Conservation (phyloP, 108 stramenopile species). For the Tribonema minus region DNA sequence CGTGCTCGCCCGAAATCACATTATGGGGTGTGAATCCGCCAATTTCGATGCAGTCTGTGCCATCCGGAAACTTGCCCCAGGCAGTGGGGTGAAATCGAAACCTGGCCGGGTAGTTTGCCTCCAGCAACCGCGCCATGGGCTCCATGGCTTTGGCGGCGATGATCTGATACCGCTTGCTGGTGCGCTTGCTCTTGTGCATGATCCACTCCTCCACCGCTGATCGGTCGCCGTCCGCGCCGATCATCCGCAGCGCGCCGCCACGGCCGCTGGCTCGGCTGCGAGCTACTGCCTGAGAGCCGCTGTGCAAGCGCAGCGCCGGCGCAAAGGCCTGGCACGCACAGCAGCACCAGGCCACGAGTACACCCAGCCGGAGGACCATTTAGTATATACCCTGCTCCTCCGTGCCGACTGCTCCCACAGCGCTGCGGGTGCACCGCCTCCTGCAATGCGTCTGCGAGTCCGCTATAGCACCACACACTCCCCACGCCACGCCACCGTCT, state of each 20-base stretch:
- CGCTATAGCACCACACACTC: no score
- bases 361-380: no score
- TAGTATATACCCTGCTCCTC: background rate
- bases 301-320: background rate
- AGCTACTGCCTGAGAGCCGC: background rate
- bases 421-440: background rate
- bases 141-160: slow-evolving; percentile 45
- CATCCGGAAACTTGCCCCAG: slow-evolving; percentile 82
- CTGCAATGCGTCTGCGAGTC: no score
- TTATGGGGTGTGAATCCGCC: slow-evolving; percentile 69
- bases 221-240: background rate
- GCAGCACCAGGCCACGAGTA: background rate
- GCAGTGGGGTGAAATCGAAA: slow-evolving; percentile 70
- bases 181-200: slow-evolving; percentile 30
- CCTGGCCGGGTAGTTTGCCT: slow-evolving; percentile 60
- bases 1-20: slow-evolving; percentile 72
- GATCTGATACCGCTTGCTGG: slow-evolving; percentile 31
- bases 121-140: slow-evolving; percentile 37
- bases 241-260: background rate
- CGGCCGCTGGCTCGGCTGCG: no score
- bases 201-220: slow-evolving; percentile 29
- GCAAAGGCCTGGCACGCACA: background rate
- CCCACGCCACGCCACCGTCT: no score
- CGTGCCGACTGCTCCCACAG: background rate
- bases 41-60: slow-evolving; percentile 58